Evolutionary conservation across 1,139 yeast genomes (phyloP), one percentile per base, ranked within the genome.

Genomic region (Candida frijolesensis): DNA sequence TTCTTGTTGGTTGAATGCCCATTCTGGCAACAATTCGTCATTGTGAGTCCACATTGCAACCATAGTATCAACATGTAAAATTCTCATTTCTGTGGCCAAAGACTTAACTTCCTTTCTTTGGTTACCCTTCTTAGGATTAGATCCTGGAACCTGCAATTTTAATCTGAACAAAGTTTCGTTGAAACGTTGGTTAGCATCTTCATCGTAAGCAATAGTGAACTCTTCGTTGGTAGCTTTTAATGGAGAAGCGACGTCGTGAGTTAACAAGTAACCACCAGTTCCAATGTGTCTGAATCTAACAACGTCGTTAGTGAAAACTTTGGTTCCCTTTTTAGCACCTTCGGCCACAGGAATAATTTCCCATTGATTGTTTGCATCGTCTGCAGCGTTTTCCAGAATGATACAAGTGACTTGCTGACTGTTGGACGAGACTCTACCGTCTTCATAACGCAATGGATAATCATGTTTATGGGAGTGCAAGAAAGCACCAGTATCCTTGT

Each of bases 221-320:
- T 92, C 98, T 69, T 92, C 97, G 65, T 92, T 89, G 16, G 97
- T 90, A 46, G 96, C 86, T 64, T 72, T 87, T 55, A 84, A 76
- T 30, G 98, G 97, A n/a, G 98, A 92, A 1, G 99, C 99, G 48
- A 94, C 99, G 66, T 94, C 99, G 66, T 94, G 99, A 29, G 99
- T 84, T 59, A 90, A 74, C 56, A 94, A 71, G 60, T 74, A 87
- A 3, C 96, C 87, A 54, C 90, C 81, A 2, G 98, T 92, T 15
- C 78, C 83, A 38, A 90, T 82, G 61, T 94, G 99, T 66, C 82
- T 85, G 53, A 94, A 76, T 71, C 97, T 86, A 51, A 95, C 74
- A 19, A 81, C 69, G 62, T 89, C 95, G 55, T 86, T 85, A 27
- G 86, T 83, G 57, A 59, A 62, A 4, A 67, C 64, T 30, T 63